Percentiles rank a stretch among this genome's conserved stretches.
Conservation (phyloP, 2,329 filamentous ascomycete species). For the Aspergillus fructus region DNA sequence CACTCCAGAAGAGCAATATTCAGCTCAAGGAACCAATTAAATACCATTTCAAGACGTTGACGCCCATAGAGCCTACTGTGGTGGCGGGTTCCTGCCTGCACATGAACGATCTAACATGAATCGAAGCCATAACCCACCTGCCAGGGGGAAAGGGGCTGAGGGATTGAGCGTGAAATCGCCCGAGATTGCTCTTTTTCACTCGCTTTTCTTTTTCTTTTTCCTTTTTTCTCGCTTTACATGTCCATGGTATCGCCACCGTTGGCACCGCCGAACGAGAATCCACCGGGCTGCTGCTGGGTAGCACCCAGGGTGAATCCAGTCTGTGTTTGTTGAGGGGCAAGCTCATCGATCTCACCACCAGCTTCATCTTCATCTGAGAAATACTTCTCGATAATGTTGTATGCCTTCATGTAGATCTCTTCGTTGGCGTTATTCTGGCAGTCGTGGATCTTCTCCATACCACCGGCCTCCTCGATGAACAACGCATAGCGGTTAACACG, state of each 20-base stretch:
- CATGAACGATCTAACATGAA: slow-evolving; percentile 15
- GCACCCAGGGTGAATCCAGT: slow-evolving; percentile 69
- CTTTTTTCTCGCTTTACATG: slow-evolving; percentile 55
- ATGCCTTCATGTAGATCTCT: slow-evolving; percentile 99
- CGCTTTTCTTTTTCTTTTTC: slow-evolving; percentile 3
- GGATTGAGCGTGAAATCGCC: slow-evolving; percentile 8
- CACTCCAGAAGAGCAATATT: background rate
- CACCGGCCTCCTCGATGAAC: slow-evolving; percentile 97
- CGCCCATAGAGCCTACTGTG: background rate
- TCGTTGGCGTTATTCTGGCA: slow-evolving; percentile 99
- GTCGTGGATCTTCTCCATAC: slow-evolving; percentile 99
- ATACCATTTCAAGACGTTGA: slow-evolving; percentile 15
- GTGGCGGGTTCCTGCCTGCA: slow-evolving; percentile 4
- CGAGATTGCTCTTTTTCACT: background rate
- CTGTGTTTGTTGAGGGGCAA: slow-evolving; percentile 69
- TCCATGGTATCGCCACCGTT: slow-evolving; percentile 71
- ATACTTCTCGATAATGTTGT: slow-evolving; percentile 99
- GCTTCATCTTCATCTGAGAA: slow-evolving; percentile 96
- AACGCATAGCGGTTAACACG: slow-evolving; percentile 91
- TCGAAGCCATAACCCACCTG: slow-evolving; percentile 14
- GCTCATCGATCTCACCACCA: slow-evolving; percentile 73
- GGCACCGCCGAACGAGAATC: slow-evolving; percentile 80
- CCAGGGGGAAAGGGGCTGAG: slow-evolving; percentile 11
- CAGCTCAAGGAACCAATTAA: background rate
- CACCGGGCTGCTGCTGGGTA: slow-evolving; percentile 67